Percentiles rank a stretch among this genome's conserved stretches.
phyloP scores from a whole-genome alignment of 1,284 basidiomycete genomes.

The Fistulinella cinereoalba region DNA sequence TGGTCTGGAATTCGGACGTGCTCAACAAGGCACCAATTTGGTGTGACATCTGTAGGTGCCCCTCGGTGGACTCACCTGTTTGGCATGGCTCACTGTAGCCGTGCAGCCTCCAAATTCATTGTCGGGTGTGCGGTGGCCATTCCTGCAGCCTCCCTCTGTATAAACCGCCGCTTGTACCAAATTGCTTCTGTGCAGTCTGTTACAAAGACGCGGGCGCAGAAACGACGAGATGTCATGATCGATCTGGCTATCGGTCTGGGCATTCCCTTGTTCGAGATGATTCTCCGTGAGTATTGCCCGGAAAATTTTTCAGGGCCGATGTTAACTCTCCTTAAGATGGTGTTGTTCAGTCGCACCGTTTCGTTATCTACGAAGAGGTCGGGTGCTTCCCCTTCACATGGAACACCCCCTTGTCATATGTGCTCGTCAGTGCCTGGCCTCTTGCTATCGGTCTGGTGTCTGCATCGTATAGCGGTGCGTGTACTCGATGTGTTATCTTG shows the following conservation, averaged over 20 bases:
- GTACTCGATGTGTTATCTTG: not conserved
- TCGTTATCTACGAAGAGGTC: slow-evolving; percentile 36
- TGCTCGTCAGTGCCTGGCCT: slow-evolving; percentile 21
- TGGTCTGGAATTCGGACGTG: slow-evolving; percentile 55
- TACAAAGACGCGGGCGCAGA: slow-evolving; percentile 34
- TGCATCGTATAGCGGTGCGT: slow-evolving; percentile 27
- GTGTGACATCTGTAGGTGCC: slow-evolving; percentile 46
- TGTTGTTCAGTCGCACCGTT: slow-evolving; percentile 38
- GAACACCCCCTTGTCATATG: slow-evolving; percentile 28
- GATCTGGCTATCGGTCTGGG: slow-evolving; percentile 48
- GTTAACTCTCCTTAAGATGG: slow-evolving; percentile 23
- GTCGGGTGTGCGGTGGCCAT: slow-evolving; percentile 46
- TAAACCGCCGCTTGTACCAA: slow-evolving; percentile 45
- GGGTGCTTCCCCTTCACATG: slow-evolving; percentile 36
- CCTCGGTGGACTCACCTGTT: not conserved
- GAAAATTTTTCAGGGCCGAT: not conserved
- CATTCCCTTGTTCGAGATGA: slow-evolving; percentile 48
- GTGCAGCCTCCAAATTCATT: slow-evolving; percentile 41
- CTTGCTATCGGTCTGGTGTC: slow-evolving; percentile 28
- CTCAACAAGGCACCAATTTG: slow-evolving; percentile 48
- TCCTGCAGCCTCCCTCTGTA: slow-evolving; percentile 48
- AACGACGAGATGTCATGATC: slow-evolving; percentile 37
- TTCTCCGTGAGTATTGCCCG: slow-evolving; percentile 42
- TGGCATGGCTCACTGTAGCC: not conserved
- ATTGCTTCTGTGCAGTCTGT: slow-evolving; percentile 41